phyloP scores from a whole-genome alignment of 2,329 filamentous ascomycete species.

The Sporothrix schenckii region DNA sequence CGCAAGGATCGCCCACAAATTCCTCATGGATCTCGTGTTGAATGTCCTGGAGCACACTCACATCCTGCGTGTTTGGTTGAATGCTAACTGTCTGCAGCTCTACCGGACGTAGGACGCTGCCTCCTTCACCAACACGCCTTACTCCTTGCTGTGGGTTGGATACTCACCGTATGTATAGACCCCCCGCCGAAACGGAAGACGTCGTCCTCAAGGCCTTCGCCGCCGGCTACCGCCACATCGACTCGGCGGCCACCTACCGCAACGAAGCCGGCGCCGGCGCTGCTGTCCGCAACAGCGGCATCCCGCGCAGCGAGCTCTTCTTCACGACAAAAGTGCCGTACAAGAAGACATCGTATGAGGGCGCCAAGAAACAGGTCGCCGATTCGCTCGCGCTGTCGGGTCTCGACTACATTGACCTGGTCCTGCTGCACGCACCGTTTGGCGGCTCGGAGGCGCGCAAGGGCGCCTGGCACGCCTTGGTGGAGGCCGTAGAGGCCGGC shows the following conservation, averaged over 20 bases:
- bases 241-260: slow-evolving; percentile 65
- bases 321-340: slow-evolving; percentile 62
- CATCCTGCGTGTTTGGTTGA: too few species aligned
- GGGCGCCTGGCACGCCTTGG: slow-evolving; percentile 63
- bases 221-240: slow-evolving; percentile 57
- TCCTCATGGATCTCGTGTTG: not conserved
- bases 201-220: slow-evolving; percentile 46
- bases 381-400: slow-evolving; percentile 45
- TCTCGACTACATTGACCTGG: slow-evolving; percentile 68
- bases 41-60: too few species aligned
- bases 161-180: not conserved
- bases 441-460: slow-evolving; percentile 60
- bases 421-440: slow-evolving; percentile 64
- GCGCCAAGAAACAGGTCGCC: not conserved
- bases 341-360: slow-evolving; percentile 48
- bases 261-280: slow-evolving; percentile 65
- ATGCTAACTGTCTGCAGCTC: too few species aligned
- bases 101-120: too few species aligned
- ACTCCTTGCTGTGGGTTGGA: too few species aligned
- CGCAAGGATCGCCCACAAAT: not conserved
- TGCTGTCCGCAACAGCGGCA: slow-evolving; percentile 56
- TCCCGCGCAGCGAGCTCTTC: slow-evolving; percentile 60
- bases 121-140: too few species aligned
- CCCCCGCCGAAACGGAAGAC: slow-evolving; percentile 23
- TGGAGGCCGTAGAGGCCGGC: slow-evolving; percentile 64